phyloP scores from a whole-genome alignment of 2,329 filamentous ascomycete species.

The Phialophora expanda region DNA sequence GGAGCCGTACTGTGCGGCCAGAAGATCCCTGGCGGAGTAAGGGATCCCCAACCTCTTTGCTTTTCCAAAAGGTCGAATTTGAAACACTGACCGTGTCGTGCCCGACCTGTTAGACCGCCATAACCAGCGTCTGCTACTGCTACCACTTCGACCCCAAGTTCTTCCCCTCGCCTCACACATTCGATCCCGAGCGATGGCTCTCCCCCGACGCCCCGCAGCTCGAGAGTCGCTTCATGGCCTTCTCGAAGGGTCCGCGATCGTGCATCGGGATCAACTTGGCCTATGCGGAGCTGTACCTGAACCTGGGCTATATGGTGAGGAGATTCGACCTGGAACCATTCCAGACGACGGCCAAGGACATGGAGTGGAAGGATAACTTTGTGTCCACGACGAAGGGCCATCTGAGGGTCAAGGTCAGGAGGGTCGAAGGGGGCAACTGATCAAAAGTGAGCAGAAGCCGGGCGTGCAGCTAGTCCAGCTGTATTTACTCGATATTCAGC shows the following conservation, averaged over 20 bases:
- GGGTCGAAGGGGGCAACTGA: background rate
- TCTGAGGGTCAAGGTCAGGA: slow-evolving; percentile 21
- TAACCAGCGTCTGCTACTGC: slow-evolving; percentile 20
- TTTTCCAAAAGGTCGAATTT: too few species aligned
- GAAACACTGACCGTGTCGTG: background rate
- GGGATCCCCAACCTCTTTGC: background rate
- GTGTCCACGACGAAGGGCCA: slow-evolving; percentile 23
- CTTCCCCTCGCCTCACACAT: slow-evolving; percentile 25
- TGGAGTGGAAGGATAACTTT: slow-evolving; percentile 42
- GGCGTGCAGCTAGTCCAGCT: too few species aligned
- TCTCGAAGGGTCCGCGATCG: slow-evolving; percentile 34
- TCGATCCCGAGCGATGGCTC: slow-evolving; percentile 32
- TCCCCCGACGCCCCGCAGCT: slow-evolving; percentile 6
- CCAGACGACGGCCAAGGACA: slow-evolving; percentile 40
- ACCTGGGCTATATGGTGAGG: slow-evolving; percentile 43
- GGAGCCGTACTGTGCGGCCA: slow-evolving; percentile 16
- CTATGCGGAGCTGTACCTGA: slow-evolving; percentile 44
- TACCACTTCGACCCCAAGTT: slow-evolving; percentile 24
- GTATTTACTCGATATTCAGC: too few species aligned
- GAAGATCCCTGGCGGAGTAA: slow-evolving; percentile 20
- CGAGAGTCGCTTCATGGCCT: slow-evolving; percentile 26
- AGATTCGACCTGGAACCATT: slow-evolving; percentile 43
- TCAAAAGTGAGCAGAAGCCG: too few species aligned
- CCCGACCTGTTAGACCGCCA: background rate
- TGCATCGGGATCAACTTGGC: slow-evolving; percentile 41